Evolutionary conservation across 352 stramenopile genomes (phyloP).

Genomic region (Plasmopara viticola): DNA sequence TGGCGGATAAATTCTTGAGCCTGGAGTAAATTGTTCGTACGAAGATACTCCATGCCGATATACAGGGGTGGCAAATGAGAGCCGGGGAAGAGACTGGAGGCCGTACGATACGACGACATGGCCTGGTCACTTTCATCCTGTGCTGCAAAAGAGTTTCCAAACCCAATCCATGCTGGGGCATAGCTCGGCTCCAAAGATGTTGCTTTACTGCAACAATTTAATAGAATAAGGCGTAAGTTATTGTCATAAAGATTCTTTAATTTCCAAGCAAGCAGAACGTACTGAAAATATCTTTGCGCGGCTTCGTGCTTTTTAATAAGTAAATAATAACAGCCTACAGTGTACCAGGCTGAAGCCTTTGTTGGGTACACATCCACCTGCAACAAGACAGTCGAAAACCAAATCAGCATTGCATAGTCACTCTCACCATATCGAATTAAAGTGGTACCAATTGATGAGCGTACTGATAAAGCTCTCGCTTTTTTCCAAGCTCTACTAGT

Average conservation of each 20-base stretch:
- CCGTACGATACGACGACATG: constrained; percentile 94
- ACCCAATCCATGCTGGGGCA: constrained; percentile 94
- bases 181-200: constrained; percentile 90
- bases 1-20: constrained; percentile 91
- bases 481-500: constrained; percentile 88
- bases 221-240: no score
- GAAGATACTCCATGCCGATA: constrained; percentile 97
- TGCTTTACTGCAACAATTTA: constrained; percentile 59
- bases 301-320: constrained; percentile 91
- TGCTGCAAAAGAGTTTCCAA: constrained; percentile 93
- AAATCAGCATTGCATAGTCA: not conserved
- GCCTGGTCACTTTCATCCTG: constrained; percentile 98
- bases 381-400: not conserved
- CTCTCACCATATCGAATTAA: not conserved
- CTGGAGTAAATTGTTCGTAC: constrained; percentile 95
- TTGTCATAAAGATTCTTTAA: no score
- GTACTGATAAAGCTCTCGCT: constrained; percentile 93
- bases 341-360: constrained; percentile 92
- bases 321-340: constrained; percentile 95
- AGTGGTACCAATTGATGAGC: constrained; percentile 88
- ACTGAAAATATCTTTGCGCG: constrained; percentile 95
- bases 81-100: constrained; percentile 89
- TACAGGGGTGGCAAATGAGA: constrained; percentile 92
- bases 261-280: constrained; percentile 11
- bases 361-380: constrained; percentile 92